phyloP scores from a whole-genome alignment of 2,329 filamentous ascomycete genomes.

The Xylaria digitata region DNA sequence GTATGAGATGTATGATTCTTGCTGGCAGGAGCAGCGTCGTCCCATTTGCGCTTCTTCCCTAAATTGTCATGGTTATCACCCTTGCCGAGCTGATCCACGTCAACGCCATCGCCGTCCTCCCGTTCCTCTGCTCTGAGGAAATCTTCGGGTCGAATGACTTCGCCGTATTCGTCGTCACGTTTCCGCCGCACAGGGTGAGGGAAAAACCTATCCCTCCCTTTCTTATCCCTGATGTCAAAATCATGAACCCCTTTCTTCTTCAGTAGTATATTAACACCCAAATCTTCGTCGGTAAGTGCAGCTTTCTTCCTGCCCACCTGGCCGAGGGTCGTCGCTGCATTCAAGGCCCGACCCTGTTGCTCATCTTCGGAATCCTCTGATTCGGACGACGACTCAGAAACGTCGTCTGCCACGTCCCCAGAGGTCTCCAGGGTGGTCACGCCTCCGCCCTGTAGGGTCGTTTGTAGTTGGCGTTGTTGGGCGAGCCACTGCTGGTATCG shows the following conservation, averaged over 20 bases:
- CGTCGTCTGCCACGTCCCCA: conserved; percentile 82
- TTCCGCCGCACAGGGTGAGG: conserved; percentile 84
- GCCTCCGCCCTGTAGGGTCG: conserved; percentile 77
- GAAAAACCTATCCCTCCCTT: conserved; percentile 91
- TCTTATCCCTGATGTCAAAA: conserved; percentile 90
- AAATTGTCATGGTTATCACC: conserved; percentile 70
- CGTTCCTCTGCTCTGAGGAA: conserved; percentile 93
- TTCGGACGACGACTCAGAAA: conserved; percentile 84
- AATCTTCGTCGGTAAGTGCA: conserved; percentile 86
- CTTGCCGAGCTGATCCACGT: conserved; percentile 64
- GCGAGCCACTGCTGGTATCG: conserved; percentile 94
- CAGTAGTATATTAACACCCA: conserved; percentile 90
- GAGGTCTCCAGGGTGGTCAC: conserved; percentile 75
- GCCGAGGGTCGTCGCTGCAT: conserved; percentile 85
- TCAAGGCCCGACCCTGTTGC: conserved; percentile 91
- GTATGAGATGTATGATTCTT: conserved; percentile 57
- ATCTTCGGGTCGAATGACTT: conserved; percentile 92
- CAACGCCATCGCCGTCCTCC: conserved; percentile 76
- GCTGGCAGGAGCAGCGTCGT: conserved; percentile 67
- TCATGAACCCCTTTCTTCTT: conserved; percentile 92
- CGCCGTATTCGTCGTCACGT: conserved; percentile 90
- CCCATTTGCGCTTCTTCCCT: conserved; percentile 95
- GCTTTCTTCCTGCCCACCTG: conserved; percentile 88
- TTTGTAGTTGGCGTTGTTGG: conserved; percentile 86
- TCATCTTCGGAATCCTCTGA: conserved; percentile 91